Evolutionary conservation across 306 rosid species (phyloP), one percentile per base, ranked within the genome.

Genomic region (Vigna reflexopilosa): DNA sequence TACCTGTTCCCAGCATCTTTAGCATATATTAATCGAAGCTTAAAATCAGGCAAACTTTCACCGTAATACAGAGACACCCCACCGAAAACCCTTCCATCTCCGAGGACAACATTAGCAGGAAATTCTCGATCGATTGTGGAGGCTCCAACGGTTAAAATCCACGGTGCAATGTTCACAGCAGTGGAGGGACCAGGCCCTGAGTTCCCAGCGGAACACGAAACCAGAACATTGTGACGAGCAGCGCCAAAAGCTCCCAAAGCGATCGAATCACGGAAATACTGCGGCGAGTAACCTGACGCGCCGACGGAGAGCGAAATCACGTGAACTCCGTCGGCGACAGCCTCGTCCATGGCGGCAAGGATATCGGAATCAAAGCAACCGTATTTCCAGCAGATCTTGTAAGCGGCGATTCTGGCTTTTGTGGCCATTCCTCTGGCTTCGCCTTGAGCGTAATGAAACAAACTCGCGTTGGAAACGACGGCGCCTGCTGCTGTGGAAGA

Each of bases 321-420:
- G 64, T 92, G 87, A 15, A 92, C 96, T 0, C 96, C 98, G 58
- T 95, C 96, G 4, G 89, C 57, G 20, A 95, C 86, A 4, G 98
- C 98, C 70, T 91, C 90, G 79, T 95, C 97, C 93, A 95, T 88
- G 17, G 98, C 97, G 26, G 98, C 98, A n/a, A 91, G 90, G 16
- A 95, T 95, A 45, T 95, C 96, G 3, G 96, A 95, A 22, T 95
- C 98, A 40, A 74, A 95, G 55, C 98, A 95, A 1, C 98, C 96
- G 2, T 42, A 17, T 0, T 17, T 3, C 98, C 98, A 95, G 61
- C 98, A 95, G 85, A 95, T 89, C 48, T 95, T 95, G 71, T 95
- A 95, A 1, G 89, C 93, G 1, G 97, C 95, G 57, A 95, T 91
- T 49, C 98, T 83, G 11, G 93, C 97, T 13, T 87, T 91, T 2